Conservation (phyloP, 129 eudicot genomes). For the Apium graveolens region DNA sequence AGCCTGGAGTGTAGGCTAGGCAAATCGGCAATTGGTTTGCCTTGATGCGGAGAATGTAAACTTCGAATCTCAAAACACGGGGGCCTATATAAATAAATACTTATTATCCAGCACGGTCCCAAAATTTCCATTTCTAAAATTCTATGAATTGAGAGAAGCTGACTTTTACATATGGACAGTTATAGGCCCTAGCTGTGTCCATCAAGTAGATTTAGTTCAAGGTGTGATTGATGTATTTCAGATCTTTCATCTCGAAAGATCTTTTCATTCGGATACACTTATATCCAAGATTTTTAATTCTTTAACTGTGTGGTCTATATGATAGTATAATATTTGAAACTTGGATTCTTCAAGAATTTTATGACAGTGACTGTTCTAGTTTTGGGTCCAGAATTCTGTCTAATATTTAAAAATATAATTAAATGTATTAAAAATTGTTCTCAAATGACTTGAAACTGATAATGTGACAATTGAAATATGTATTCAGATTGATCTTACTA, state of each 20-base stretch:
- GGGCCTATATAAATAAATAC: background rate
- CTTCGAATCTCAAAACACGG: background rate
- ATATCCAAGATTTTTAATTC: background rate
- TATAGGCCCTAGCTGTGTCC: background rate
- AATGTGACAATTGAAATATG: too few relatives aligned
- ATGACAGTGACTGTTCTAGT: background rate
- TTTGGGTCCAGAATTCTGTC: too few relatives aligned
- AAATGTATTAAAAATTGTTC: too few relatives aligned
- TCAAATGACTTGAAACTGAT: too few relatives aligned
- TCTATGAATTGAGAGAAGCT: background rate
- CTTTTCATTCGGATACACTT: background rate
- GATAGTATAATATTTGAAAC: too few relatives aligned
- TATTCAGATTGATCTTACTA: too few relatives aligned
- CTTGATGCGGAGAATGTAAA: background rate
- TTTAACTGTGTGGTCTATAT: too few relatives aligned
- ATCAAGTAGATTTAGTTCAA: background rate
- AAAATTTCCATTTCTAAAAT: background rate
- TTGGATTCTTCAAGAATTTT: background rate
- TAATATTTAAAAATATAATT: too few relatives aligned
- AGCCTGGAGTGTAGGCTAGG: too few relatives aligned
- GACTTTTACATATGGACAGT: background rate
- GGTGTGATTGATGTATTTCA: background rate
- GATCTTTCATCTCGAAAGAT: background rate
- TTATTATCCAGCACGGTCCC: background rate
- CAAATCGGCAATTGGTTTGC: too few relatives aligned